A percentile compares a stretch with the other conserved stretches of the same genome.
phyloP scores from a whole-genome alignment of 805 yeast genomes.

The Candida silvatica region DNA sequence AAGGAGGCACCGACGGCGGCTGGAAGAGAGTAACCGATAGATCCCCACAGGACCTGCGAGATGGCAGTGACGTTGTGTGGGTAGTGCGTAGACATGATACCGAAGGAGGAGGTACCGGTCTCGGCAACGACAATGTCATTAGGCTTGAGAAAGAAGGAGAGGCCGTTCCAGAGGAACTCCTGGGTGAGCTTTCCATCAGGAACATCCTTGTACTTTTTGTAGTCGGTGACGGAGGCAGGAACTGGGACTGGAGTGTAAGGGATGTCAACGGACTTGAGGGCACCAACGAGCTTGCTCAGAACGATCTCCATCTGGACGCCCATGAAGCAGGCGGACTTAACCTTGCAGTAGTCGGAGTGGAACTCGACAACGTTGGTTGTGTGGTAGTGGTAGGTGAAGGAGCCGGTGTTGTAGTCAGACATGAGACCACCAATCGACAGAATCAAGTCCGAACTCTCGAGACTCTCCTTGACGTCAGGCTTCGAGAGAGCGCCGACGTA shows the following conservation, averaged over 20 bases:
- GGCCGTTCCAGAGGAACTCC: constrained; percentile 62
- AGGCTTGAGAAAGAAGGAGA: constrained; percentile 52
- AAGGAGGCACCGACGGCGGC: constrained; percentile 60
- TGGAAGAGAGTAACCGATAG: constrained; percentile 66
- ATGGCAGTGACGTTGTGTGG: constrained; percentile 56
- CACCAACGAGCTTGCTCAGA: constrained; percentile 32
- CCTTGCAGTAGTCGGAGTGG: constrained; percentile 70
- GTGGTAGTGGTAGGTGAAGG: constrained; percentile 68
- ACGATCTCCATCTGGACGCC: constrained; percentile 63
- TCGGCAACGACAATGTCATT: constrained; percentile 65
- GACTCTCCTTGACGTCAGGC: constrained; percentile 64
- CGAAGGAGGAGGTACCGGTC: constrained; percentile 72
- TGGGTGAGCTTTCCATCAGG: constrained; percentile 41
- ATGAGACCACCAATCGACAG: constrained; percentile 75
- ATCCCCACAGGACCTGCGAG: constrained; percentile 71
- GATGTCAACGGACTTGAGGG: constrained; percentile 24
- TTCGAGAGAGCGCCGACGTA: constrained; percentile 76
- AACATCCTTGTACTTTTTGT: constrained; percentile 37
- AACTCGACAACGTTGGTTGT: constrained; percentile 71
- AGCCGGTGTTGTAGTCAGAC: constrained; percentile 88
- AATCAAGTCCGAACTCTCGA: constrained; percentile 67
- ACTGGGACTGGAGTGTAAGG: constrained; percentile 45
- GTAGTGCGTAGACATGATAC: constrained; percentile 58
- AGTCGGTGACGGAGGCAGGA: constrained; percentile 31
- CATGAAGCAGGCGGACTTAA: constrained; percentile 61